These are phyloP conservation scores for Aspergillus kassunensis DNA, from an alignment of 495 filamentous ascomycete species.

Conservation along the genomic window DNA sequence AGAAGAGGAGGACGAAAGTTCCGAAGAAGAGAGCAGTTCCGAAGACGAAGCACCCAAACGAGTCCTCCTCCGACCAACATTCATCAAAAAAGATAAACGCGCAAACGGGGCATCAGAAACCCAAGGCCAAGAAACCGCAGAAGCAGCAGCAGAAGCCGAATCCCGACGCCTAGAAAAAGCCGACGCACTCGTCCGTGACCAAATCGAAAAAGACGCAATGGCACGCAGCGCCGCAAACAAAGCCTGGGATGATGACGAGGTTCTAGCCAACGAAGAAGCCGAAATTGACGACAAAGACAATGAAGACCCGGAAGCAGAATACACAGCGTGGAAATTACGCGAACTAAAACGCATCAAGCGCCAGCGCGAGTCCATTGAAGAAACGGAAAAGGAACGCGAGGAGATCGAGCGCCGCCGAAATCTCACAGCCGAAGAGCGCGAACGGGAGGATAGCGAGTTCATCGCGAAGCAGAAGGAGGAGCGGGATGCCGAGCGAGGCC, in stretches of 20 bases:
- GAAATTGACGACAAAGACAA: slow-evolving; percentile 81
- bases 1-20: slow-evolving; percentile 43
- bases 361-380: slow-evolving; percentile 79
- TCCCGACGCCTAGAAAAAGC: slow-evolving; percentile 59
- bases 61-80: slow-evolving; percentile 80
- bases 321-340: slow-evolving; percentile 88
- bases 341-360: slow-evolving; percentile 85
- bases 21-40: slow-evolving; percentile 54
- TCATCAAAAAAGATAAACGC: slow-evolving; percentile 81
- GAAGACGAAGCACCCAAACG: slow-evolving; percentile 73
- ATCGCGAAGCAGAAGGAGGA: slow-evolving; percentile 80
- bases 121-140: slow-evolving; percentile 29
- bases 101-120: slow-evolving; percentile 27
- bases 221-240: slow-evolving; percentile 71
- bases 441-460: slow-evolving; percentile 78
- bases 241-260: slow-evolving; percentile 81
- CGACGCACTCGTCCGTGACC: slow-evolving; percentile 79
- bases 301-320: slow-evolving; percentile 82
- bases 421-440: slow-evolving; percentile 81
- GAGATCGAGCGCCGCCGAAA: slow-evolving; percentile 87
- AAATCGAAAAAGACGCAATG: slow-evolving; percentile 74
- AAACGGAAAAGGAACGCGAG: slow-evolving; percentile 75
- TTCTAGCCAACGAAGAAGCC: slow-evolving; percentile 56
- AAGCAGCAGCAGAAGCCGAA: slow-evolving; percentile 53
- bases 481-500: slow-evolving; percentile 70